phyloP scores from a whole-genome alignment of 1,284 basidiomycete genomes.

The Cryptococcus sp. region DNA sequence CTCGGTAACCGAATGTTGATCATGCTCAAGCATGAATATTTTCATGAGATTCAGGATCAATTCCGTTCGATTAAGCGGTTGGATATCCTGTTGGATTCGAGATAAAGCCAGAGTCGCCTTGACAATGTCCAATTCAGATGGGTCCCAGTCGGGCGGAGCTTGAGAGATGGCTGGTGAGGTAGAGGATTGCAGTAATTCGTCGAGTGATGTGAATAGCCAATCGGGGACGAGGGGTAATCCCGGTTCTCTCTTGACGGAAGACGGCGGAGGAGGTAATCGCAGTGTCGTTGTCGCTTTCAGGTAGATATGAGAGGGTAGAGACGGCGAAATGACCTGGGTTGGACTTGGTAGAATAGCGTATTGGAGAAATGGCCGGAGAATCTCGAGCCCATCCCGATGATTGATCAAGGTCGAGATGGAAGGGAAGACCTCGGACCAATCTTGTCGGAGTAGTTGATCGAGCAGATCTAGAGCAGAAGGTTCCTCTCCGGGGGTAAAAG shows the following conservation, averaged over 20 bases:
- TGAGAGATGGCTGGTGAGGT: slow-evolving; percentile 65
- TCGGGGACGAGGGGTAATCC: slow-evolving; percentile 65
- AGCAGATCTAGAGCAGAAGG: slow-evolving; percentile 42
- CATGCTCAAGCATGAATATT: slow-evolving; percentile 89
- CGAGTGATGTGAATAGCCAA: slow-evolving; percentile 69
- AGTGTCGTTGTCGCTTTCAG: slow-evolving; percentile 47
- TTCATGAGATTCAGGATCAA: slow-evolving; percentile 77
- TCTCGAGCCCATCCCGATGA: slow-evolving; percentile 36
- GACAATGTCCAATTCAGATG: slow-evolving; percentile 73
- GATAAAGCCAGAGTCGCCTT: slow-evolving; percentile 61
- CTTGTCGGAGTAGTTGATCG: slow-evolving; percentile 34
- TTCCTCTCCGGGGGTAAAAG: slow-evolving; percentile 42
- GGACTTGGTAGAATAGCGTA: slow-evolving; percentile 42
- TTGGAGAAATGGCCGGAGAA: slow-evolving; percentile 48
- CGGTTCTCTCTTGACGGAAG: slow-evolving; percentile 9
- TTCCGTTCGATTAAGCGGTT: slow-evolving; percentile 9
- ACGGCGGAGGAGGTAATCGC: slow-evolving; percentile 29
- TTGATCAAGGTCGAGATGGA: background rate
- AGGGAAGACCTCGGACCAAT: slow-evolving; percentile 1
- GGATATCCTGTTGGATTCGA: slow-evolving; percentile 32
- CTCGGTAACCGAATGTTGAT: slow-evolving; percentile 51
- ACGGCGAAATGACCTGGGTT: slow-evolving; percentile 38
- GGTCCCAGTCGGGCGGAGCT: slow-evolving; percentile 70
- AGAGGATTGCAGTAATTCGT: slow-evolving; percentile 76
- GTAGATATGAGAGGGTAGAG: slow-evolving; percentile 36